Base-by-base conservation (phyloP, 306 rosid species). In the Astragalus glycyphyllos region DNA sequence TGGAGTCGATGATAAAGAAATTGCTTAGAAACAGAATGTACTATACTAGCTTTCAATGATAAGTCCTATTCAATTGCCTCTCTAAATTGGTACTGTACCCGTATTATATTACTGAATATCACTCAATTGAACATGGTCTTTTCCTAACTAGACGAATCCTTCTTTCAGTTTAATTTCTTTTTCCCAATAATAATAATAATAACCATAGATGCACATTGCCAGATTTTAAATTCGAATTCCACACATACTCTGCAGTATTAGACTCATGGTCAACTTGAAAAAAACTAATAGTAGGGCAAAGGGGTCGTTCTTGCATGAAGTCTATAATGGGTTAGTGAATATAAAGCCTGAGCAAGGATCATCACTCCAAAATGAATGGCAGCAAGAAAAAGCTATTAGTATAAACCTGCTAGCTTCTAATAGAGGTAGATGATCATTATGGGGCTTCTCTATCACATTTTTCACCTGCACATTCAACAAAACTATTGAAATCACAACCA, bases 361-460 rank as follows among this genome's bases (percentile, higher is more conserved):
- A 40, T 53, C 42, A 62, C 32, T 47, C 37, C 35, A 65, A 76
- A 78, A 57, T 35, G 42, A 58, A 66, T 26, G 70, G 8, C 8
- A 11, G 46, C 14, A 31, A 62, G 38, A 56, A 55, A 77, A 58
- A n/a, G 54, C 46, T 68, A 63, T 63, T 11, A 62, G n/a, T 53
- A 72, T 70, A 76, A 75, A 93, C 98, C 98, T 94, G 99, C 99
- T 94, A 34, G 99, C 99, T 85, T 91, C 99, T 68, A 94, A 47
- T 71, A 94, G 73, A 32, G 99, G 97, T 42, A 94, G 87, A 77
- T 94, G 99, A 82, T 94, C 97, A 55, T 91, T 91, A 54, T 87
- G 74, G 70, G 97, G 99, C 90, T 91, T 94, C 88, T 94, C 99
- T 83, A 91, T 84, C 69, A 94, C 96, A 80, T 94, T 84, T 88